phyloP scores from a whole-genome alignment of 1,284 basidiomycete species.

The Cerioporus squamosus region DNA sequence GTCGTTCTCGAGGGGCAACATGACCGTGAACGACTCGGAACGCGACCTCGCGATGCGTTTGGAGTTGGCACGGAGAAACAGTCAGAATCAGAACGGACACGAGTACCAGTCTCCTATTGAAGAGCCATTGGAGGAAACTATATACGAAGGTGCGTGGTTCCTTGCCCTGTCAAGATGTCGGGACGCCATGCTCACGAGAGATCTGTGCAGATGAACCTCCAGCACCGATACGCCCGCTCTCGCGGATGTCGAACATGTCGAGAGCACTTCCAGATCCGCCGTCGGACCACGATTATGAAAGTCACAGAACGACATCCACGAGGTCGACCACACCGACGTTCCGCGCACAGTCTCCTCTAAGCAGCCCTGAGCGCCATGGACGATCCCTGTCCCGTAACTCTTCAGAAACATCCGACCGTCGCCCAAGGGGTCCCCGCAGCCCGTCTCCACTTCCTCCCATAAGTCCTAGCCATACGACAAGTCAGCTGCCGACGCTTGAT shows the following conservation, averaged over 20 bases:
- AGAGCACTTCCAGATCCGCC: slow-evolving; percentile 30
- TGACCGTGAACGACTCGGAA: slow-evolving; percentile 64
- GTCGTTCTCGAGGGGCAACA: slow-evolving; percentile 48
- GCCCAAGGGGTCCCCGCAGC: slow-evolving; percentile 71
- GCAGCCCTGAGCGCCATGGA: slow-evolving; percentile 35
- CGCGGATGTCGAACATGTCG: slow-evolving; percentile 47
- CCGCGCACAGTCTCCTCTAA: slow-evolving; percentile 19
- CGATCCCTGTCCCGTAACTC: slow-evolving; percentile 48
- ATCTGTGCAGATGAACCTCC: slow-evolving; percentile 59
- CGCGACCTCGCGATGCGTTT: slow-evolving; percentile 74
- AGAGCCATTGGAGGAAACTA: slow-evolving; percentile 61
- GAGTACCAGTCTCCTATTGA: slow-evolving; percentile 45
- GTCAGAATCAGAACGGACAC: slow-evolving; percentile 69
- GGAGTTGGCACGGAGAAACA: slow-evolving; percentile 81
- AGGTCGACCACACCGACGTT: slow-evolving; percentile 37
- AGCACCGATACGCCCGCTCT: slow-evolving; percentile 53
- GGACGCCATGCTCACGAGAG: background rate
- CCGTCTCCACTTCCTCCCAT: slow-evolving; percentile 53
- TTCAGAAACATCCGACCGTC: slow-evolving; percentile 46
- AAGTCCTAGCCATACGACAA: background rate
- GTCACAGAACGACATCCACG: slow-evolving; percentile 38
- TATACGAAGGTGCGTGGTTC: slow-evolving; percentile 66
- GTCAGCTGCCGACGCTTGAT: slow-evolving; percentile 43
- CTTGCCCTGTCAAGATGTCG: background rate
- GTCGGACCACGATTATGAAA: slow-evolving; percentile 41